Conservation (phyloP, 1,139 yeast genomes). For the Meyerozyma smithsonii region DNA sequence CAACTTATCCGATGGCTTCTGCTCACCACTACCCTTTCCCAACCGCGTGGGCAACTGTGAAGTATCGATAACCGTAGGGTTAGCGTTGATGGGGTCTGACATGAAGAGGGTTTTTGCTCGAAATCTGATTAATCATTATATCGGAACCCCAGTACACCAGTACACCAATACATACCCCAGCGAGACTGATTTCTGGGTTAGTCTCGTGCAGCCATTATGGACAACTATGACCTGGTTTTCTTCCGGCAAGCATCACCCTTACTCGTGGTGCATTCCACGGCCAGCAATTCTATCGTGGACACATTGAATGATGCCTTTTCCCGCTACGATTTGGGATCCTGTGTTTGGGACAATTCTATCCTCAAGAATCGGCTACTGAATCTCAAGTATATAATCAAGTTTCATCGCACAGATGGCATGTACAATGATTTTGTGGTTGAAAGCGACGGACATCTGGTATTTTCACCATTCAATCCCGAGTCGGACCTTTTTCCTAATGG, state of each 20-base stretch:
- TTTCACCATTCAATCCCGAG: slow-evolving; percentile 34
- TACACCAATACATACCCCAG: background rate
- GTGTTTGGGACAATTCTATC: slow-evolving; percentile 38
- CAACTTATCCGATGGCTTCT: slow-evolving; percentile 12
- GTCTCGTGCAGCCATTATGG: slow-evolving; percentile 18
- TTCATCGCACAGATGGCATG: slow-evolving; percentile 4
- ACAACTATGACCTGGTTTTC: slow-evolving; percentile 22
- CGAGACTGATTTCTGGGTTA: background rate
- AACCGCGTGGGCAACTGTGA: slow-evolving; percentile 70
- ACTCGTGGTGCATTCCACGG: slow-evolving; percentile 17
- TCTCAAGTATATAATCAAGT: slow-evolving; percentile 26
- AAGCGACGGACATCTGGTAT: slow-evolving; percentile 20
- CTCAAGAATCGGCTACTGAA: slow-evolving; percentile 35
- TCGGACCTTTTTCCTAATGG: slow-evolving; percentile 44
- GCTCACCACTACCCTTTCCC: slow-evolving; percentile 10
- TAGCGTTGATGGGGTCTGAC: slow-evolving; percentile 85
- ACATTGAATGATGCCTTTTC: background rate
- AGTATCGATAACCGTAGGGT: slow-evolving; percentile 79
- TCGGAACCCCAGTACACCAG: background rate
- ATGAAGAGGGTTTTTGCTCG: slow-evolving; percentile 16
- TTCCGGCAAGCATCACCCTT: slow-evolving; percentile 34
- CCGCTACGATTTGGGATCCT: slow-evolving; percentile 15
- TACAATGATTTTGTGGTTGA: slow-evolving; percentile 4
- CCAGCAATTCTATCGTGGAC: slow-evolving; percentile 4
- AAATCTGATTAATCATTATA: background rate